Evolutionary conservation across 75 land plant species (phyloP).

Genomic region (Pinus taeda): DNA sequence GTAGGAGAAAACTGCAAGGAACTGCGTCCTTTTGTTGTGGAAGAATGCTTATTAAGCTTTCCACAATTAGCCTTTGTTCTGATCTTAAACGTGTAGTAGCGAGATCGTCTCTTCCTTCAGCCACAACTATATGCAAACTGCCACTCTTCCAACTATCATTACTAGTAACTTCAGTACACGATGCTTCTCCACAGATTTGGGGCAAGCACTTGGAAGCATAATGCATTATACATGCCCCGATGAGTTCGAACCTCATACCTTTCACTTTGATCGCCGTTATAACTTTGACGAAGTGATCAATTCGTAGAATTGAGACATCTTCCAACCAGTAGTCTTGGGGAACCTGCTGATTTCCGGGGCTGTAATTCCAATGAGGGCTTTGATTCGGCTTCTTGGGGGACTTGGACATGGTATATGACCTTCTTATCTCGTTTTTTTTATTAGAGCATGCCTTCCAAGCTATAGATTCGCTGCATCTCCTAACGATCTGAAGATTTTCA

Average conservation of each 20-base stretch:
- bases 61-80: conserved; percentile 73
- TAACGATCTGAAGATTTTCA: conserved; percentile 73
- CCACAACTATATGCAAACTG: conserved; percentile 25
- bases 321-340: conserved; percentile 84
- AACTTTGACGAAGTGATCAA: conserved; percentile 76
- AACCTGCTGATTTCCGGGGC: background rate
- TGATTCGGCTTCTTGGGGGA: conserved; percentile 49
- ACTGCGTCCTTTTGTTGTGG: conserved; percentile 81
- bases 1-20: conserved; percentile 67
- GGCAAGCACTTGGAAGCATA: conserved; percentile 84
- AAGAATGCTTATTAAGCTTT: conserved; percentile 78
- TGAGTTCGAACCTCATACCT: conserved; percentile 73
- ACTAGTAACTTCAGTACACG: conserved; percentile 1
- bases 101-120: conserved; percentile 20
- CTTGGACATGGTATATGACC: conserved; percentile 67
- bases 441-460: conserved; percentile 78
- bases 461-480: conserved; percentile 57
- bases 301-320: conserved; percentile 70
- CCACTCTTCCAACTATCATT: conserved; percentile 29
- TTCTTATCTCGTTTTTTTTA: conserved; percentile 90
- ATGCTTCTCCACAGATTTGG: conserved; percentile 29
- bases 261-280: conserved; percentile 85
- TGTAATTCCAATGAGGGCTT: conserved; percentile 45
- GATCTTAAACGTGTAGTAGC: conserved; percentile 21
- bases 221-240: conserved; percentile 68